Base-by-base conservation (phyloP, 192 early-diverging fungal genomes). In the Gryganskiella cystojenkinii region DNA sequence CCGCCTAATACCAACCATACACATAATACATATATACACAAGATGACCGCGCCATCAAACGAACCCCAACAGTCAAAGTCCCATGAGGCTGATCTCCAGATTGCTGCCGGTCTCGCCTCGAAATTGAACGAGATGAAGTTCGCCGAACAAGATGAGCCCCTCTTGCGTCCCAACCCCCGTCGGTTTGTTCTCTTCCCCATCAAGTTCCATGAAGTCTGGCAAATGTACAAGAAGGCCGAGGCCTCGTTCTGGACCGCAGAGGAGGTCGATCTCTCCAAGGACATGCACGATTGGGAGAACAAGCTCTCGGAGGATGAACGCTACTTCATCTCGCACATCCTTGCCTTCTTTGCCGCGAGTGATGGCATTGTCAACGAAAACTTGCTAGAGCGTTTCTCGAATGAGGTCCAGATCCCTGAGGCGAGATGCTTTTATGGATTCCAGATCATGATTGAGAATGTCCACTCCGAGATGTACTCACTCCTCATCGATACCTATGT, bases 361-460 rank as follows among this genome's bases (percentile, higher is more conserved):
- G 96, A 98, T 84, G 95, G 95, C 56, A 96, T 98, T 66, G 96
- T 98, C 51, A 96, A 96, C 82, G 96, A 98, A 84, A 98, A 96
- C 76, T 83, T 98, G 35, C 89, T 96, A 28, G 88, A 93, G 78
- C 89, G 95, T 57, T 98, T 98, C 78, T 92, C 88, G 61, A 91
- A 89, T 52, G 95, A 98, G 78, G 92, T 98, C 37, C 93, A 96
- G 84, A 94, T 98, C 68, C 92, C 95, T 31, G 96, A 96, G 81
- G 96, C 95, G 24, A 87, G 92, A 55, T 95, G 93, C 81, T 98
- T 98, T 66, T 96, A 96, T 75, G 95, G 94, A 17, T 98, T 98
- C 88, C 96, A 98, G 85, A 95, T 98, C 83, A 96, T 95, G 95
- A 98, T 98, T 61, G 96, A 98, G 82, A 96, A 96, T 86, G 95